Conservation (phyloP, 192 early-diverging fungal species). For the Lunasporangiospora selenospora region DNA sequence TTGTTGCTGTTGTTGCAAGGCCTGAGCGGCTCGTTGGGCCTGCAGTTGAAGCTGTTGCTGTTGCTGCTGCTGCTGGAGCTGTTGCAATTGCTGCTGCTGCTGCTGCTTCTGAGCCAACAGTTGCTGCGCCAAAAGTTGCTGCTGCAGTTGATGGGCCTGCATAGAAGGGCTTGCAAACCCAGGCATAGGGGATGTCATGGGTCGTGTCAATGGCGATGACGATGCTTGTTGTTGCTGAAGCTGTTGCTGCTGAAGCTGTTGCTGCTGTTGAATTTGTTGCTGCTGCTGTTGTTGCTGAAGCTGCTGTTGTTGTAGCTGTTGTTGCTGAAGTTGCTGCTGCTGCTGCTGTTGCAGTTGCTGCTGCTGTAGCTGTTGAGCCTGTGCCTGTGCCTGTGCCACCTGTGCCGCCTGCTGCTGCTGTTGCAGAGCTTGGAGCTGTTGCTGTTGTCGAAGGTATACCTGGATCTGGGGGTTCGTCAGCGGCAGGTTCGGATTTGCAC, state of each 20-base stretch:
- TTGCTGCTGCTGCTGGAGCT: constrained; percentile 31
- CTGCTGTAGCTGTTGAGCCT: constrained; percentile 21
- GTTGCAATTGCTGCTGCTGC: constrained; percentile 21
- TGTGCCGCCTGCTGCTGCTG: no score
- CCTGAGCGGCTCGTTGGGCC: constrained; percentile 36
- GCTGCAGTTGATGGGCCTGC: constrained; percentile 34
- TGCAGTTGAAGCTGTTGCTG: constrained; percentile 36
- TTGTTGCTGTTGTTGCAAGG: constrained; percentile 27
- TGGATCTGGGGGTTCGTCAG: constrained; percentile 25
- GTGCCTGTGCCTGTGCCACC: constrained; percentile 19
- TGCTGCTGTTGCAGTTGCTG: constrained; percentile 19
- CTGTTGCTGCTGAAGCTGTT: constrained; percentile 31
- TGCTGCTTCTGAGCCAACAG: constrained; percentile 45
- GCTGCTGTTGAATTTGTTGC: no score
- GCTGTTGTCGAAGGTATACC: constrained; percentile 30
- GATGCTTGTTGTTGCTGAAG: constrained; percentile 48
- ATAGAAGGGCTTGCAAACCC: constrained; percentile 39
- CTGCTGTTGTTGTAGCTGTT: not conserved
- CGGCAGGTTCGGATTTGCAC: constrained; percentile 13
- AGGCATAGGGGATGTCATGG: constrained; percentile 44
- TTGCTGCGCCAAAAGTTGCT: constrained; percentile 42
- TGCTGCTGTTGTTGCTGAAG: no score
- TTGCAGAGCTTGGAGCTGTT: constrained; percentile 21
- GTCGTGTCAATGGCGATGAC: constrained; percentile 33
- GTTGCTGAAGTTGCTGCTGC: constrained; percentile 13